phyloP scores from a whole-genome alignment of 345 rosid species.

The Populus davidiana region DNA sequence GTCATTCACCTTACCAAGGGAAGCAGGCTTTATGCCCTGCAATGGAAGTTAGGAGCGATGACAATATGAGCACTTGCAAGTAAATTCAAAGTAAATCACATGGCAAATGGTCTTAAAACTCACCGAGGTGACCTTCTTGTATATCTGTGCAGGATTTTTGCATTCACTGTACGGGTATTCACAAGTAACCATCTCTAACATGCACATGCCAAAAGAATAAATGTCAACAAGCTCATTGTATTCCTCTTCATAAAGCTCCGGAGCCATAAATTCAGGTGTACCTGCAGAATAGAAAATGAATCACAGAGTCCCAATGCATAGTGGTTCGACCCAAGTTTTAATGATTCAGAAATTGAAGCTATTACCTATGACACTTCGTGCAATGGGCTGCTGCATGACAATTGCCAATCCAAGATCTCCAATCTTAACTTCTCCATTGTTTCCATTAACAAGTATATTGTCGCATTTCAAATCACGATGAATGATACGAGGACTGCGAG shows the following conservation, averaged over 20 bases:
- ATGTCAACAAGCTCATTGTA: conserved; percentile 88
- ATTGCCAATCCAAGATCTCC: conserved; percentile 93
- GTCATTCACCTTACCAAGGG: conserved; percentile 65
- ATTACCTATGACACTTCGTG: conserved; percentile 85
- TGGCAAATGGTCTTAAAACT: conserved; percentile 21
- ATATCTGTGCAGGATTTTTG: conserved; percentile 86
- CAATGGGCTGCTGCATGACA: conserved; percentile 70
- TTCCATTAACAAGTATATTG: conserved; percentile 91
- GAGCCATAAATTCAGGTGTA: conserved; percentile 96
- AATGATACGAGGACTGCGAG: conserved; percentile 87
- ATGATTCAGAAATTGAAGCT: not conserved
- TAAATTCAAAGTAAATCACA: not conserved
- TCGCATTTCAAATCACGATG: conserved; percentile 97
- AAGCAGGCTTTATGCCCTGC: conserved; percentile 73
- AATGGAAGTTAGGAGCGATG: conserved; percentile 10
- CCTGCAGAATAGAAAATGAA: conserved; percentile 34
- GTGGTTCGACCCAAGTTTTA: not conserved
- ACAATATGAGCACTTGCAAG: not conserved
- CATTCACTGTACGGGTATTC: conserved; percentile 91
- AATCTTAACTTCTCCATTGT: conserved; percentile 93
- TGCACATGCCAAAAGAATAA: conserved; percentile 94
- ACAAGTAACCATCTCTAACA: conserved; percentile 86
- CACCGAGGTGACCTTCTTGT: conserved; percentile 94
- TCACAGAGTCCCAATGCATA: not conserved
- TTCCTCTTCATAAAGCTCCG: conserved; percentile 92